Evolutionary conservation across 768 basidiomycete genomes (phyloP).

Genomic region (Suillus occidentalis): DNA sequence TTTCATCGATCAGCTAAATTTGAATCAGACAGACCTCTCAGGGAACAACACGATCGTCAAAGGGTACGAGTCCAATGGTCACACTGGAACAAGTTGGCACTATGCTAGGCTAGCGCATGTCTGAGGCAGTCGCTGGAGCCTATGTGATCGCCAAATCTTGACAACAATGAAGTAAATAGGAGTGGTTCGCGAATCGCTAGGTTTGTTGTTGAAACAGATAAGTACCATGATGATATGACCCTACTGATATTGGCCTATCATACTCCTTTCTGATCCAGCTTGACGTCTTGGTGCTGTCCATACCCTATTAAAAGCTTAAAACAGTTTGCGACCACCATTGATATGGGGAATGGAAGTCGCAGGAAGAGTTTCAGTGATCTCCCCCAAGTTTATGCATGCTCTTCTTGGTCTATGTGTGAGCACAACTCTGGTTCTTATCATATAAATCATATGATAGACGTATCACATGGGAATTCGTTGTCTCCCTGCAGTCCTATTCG

Average conservation of each 20-base stretch:
- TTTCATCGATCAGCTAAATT: not conserved
- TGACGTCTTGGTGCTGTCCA: not conserved
- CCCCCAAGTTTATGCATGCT: conserved; percentile 41
- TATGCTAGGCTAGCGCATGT: not conserved
- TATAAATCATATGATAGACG: no score
- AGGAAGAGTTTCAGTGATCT: conserved; percentile 38
- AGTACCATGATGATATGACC: not conserved
- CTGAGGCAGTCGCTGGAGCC: not conserved
- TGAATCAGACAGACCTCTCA: not conserved
- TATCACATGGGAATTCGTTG: no score
- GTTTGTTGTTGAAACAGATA: not conserved
- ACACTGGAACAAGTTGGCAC: not conserved
- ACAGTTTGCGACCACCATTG: not conserved
- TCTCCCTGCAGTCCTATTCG: no score
- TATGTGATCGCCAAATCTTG: not conserved
- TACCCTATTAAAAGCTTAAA: not conserved
- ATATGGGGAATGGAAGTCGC: conserved; percentile 44
- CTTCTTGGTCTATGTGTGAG: conserved; percentile 46
- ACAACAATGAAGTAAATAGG: not conserved
- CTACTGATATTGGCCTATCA: not conserved
- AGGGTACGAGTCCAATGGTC: not conserved
- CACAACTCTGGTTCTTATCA: not conserved
- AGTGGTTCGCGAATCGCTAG: not conserved
- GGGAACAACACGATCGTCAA: not conserved
- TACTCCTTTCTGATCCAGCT: not conserved